Percentiles rank a stretch among this genome's conserved stretches.
phyloP scores from a whole-genome alignment of 805 yeast species.

The Candida chilensis region DNA sequence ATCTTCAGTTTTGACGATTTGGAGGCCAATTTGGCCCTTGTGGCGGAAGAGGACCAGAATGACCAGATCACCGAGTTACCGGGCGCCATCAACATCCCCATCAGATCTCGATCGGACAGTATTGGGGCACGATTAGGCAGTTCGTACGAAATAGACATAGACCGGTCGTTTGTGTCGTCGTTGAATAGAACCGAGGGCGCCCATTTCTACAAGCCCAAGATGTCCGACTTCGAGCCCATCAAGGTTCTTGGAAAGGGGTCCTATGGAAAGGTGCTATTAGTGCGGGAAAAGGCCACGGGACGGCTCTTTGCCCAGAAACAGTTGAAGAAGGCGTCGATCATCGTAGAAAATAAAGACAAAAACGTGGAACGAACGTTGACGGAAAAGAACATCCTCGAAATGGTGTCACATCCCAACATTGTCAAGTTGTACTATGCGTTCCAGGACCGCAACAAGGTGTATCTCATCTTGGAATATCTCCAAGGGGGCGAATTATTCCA shows the following conservation, averaged over 20 bases:
- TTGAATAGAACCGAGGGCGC: too few relatives aligned
- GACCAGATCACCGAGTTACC: too few relatives aligned
- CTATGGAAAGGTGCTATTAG: conserved; percentile 32
- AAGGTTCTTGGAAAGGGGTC: conserved; percentile 34
- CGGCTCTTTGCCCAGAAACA: conserved; percentile 34
- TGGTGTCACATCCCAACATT: conserved; percentile 32
- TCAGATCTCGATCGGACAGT: too few relatives aligned
- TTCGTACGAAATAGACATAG: not conserved
- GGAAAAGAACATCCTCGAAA: conserved; percentile 28
- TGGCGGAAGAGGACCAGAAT: too few relatives aligned
- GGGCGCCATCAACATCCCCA: too few relatives aligned
- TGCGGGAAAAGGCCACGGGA: conserved; percentile 24
- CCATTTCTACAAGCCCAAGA: conserved; percentile 12
- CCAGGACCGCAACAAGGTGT: conserved; percentile 32
- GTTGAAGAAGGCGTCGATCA: conserved; percentile 24
- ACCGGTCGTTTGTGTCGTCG: conserved; percentile 1
- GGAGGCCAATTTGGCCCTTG: too few relatives aligned
- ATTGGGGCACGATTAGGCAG: too few relatives aligned
- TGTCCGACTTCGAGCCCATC: conserved; percentile 29
- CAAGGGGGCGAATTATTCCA: conserved; percentile 35
- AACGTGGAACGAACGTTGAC: conserved; percentile 28
- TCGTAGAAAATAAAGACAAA: conserved; percentile 18
- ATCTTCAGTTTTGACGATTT: too few relatives aligned
- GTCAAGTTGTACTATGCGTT: conserved; percentile 34
- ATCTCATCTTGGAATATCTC: conserved; percentile 30